phyloP scores from a whole-genome alignment of 2,329 filamentous ascomycete species.

The Trichoderma endophyticum region DNA sequence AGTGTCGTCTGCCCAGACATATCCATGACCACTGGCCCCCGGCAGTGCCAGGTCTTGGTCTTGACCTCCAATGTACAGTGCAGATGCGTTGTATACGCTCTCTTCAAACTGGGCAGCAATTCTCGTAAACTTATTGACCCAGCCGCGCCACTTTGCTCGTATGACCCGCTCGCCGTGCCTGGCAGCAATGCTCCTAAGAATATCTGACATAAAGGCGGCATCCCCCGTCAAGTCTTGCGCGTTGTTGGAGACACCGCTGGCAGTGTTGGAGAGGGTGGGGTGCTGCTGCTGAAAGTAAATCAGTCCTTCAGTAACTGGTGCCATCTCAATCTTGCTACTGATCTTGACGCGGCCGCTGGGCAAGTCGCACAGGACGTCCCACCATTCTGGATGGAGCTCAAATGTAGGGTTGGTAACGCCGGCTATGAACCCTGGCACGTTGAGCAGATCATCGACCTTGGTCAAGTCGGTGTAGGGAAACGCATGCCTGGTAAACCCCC shows the following conservation, averaged over 20 bases:
- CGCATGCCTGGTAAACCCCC: slow-evolving; percentile 91
- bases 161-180: slow-evolving; percentile 88
- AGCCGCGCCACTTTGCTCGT: slow-evolving; percentile 87
- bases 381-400: slow-evolving; percentile 93
- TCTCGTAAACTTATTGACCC: slow-evolving; percentile 90
- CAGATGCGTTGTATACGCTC: slow-evolving; percentile 87
- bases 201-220: slow-evolving; percentile 80
- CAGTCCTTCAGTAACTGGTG: slow-evolving; percentile 78
- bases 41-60: slow-evolving; percentile 60
- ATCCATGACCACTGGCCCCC: slow-evolving; percentile 77
- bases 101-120: slow-evolving; percentile 94
- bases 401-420: slow-evolving; percentile 98
- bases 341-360: slow-evolving; percentile 93
- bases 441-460: slow-evolving; percentile 93
- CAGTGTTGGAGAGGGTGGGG: slow-evolving; percentile 51
- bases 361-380: slow-evolving; percentile 93
- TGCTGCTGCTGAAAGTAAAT: slow-evolving; percentile 84
- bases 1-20: slow-evolving; percentile 86
- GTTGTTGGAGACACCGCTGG: slow-evolving; percentile 40
- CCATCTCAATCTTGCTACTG: slow-evolving; percentile 78
- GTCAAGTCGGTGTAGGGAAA: slow-evolving; percentile 98
- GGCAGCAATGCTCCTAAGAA: slow-evolving; percentile 77
- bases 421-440: slow-evolving; percentile 95
- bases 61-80: slow-evolving; percentile 78
- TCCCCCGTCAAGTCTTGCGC: slow-evolving; percentile 77